phyloP scores from a whole-genome alignment of 129 eudicot genomes.

The Flaveria linearis region DNA sequence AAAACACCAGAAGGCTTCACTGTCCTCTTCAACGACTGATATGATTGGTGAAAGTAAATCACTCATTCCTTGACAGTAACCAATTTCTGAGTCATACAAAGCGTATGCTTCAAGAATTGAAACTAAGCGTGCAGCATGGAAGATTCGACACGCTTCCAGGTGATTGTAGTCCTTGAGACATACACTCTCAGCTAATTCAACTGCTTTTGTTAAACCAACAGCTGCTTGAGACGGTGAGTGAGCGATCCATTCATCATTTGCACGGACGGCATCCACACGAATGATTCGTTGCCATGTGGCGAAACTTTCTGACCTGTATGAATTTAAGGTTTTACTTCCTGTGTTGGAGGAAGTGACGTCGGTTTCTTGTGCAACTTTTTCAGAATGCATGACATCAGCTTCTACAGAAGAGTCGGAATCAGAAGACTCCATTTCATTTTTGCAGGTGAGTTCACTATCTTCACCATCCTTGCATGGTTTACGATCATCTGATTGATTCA shows the following conservation, averaged over 20 bases:
- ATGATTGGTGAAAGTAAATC: slow-evolving; percentile 79
- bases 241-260: slow-evolving; percentile 67
- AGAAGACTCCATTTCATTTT: slow-evolving; percentile 53
- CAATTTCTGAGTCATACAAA: slow-evolving; percentile 68
- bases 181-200: slow-evolving; percentile 51
- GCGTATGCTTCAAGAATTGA: slow-evolving; percentile 82
- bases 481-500: slow-evolving; percentile 25
- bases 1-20: slow-evolving; percentile 81
- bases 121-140: slow-evolving; percentile 76
- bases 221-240: slow-evolving; percentile 74
- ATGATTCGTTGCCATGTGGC: slow-evolving; percentile 75
- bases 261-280: slow-evolving; percentile 74
- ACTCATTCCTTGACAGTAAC: slow-evolving; percentile 91
- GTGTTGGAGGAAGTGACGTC: slow-evolving; percentile 14
- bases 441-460: slow-evolving; percentile 37
- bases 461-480: slow-evolving; percentile 26
- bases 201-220: slow-evolving; percentile 49
- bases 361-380: slow-evolving; percentile 31
- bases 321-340: slow-evolving; percentile 24
- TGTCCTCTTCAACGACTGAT: slow-evolving; percentile 65
- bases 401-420: slow-evolving; percentile 63
- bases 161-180: slow-evolving; percentile 63
- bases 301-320: slow-evolving; percentile 56
- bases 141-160: slow-evolving; percentile 63
- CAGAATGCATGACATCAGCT: slow-evolving; percentile 43